Percentiles rank a stretch among this genome's conserved stretches.
Evolutionary conservation across 1,139 yeast species (phyloP).

Genomic region (Geotrichum reessii): DNA sequence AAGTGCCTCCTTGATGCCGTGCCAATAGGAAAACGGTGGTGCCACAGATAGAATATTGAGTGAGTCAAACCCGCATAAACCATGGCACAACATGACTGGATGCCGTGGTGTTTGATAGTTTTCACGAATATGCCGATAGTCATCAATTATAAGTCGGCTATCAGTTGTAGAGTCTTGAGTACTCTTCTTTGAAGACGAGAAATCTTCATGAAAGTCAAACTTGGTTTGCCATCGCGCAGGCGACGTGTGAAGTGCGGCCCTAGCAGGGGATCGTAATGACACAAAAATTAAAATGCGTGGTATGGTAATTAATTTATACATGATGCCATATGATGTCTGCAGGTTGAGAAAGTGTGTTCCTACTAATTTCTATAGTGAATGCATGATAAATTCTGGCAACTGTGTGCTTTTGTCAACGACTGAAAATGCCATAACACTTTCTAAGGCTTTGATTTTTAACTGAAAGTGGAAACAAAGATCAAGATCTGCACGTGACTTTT

Average conservation of each 20-base stretch:
- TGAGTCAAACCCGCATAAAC: conserved; percentile 70
- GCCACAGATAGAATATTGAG: conserved; percentile 32
- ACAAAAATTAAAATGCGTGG: not conserved
- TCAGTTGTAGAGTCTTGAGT: not conserved
- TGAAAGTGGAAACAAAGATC: too few relatives aligned
- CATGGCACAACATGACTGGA: conserved; percentile 80
- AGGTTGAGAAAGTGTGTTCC: not conserved
- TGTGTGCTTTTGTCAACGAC: too few relatives aligned
- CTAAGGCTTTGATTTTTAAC: too few relatives aligned
- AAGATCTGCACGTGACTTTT: too few relatives aligned
- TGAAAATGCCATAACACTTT: too few relatives aligned
- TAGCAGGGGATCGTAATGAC: not conserved
- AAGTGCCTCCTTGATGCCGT: conserved; percentile 63
- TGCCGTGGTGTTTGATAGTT: conserved; percentile 41
- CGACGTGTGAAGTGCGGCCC: not conserved
- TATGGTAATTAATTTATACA: not conserved
- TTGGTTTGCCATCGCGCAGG: not conserved
- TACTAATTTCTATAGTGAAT: not conserved
- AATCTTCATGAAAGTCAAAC: conserved; percentile 4
- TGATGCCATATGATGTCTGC: not conserved
- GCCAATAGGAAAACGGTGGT: conserved; percentile 62
- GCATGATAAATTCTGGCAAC: too few relatives aligned
- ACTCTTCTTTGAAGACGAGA: not conserved
- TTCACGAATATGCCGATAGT: conserved; percentile 23
- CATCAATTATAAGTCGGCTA: conserved; percentile 16